Evolutionary conservation across 2,329 filamentous ascomycete species (phyloP).

Genomic region (Paecilomyces niveus): DNA sequence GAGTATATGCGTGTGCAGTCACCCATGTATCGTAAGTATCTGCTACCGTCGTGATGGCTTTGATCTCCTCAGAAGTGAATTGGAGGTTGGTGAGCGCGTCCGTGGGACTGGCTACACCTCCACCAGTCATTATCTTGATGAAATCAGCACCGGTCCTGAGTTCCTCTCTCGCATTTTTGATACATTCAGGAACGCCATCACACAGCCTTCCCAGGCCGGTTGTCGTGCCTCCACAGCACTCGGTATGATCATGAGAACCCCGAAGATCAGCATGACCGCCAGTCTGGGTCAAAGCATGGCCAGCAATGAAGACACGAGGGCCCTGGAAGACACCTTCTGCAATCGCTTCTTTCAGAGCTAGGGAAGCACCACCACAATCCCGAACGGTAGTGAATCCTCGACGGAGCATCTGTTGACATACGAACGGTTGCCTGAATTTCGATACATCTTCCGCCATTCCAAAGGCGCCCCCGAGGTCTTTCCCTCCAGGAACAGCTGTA

Average conservation of each 20-base stretch:
- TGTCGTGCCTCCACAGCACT: constrained; percentile 43
- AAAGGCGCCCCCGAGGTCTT: constrained; percentile 12
- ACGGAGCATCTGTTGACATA: constrained; percentile 41
- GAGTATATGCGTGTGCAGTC: constrained; percentile 53
- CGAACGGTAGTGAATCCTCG: constrained; percentile 54
- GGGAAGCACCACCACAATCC: constrained; percentile 51
- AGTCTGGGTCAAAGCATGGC: constrained; percentile 50
- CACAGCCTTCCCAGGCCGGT: constrained; percentile 36
- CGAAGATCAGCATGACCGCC: constrained; percentile 53
- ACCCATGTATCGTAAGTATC: constrained; percentile 46
- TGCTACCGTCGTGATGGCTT: constrained; percentile 47
- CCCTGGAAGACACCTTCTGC: constrained; percentile 50
- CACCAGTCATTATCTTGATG: constrained; percentile 55
- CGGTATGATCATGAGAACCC: constrained; percentile 29
- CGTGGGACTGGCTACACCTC: constrained; percentile 51
- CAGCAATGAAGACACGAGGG: constrained; percentile 50
- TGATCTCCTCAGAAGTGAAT: constrained; percentile 51
- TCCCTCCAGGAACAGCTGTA: constrained; percentile 37
- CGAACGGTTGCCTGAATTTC: constrained; percentile 5
- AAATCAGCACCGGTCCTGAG: constrained; percentile 52
- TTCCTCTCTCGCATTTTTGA: constrained; percentile 47
- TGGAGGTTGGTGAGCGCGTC: constrained; percentile 49
- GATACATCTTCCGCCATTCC: constrained; percentile 4
- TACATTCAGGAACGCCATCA: constrained; percentile 50
- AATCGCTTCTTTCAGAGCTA: constrained; percentile 48